These are phyloP conservation scores for Colletotrichum nymphaeae DNA, from an alignment of 2,329 filamentous ascomycete species.

Conservation along the genomic window DNA sequence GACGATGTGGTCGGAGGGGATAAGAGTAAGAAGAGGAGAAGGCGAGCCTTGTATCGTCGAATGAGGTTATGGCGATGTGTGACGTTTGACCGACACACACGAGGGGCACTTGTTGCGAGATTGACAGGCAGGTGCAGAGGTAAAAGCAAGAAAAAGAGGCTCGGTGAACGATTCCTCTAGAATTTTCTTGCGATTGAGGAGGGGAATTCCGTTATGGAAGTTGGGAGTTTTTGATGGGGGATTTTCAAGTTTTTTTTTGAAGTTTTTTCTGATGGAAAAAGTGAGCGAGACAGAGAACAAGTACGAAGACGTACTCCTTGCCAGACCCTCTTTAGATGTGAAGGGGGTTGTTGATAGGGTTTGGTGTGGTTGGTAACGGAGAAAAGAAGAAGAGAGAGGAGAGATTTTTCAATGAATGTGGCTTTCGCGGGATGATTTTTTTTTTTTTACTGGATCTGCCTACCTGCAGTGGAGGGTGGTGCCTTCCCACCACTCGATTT, in stretches of 20 bases:
- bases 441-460: conserved; percentile 35
- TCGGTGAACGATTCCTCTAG: conserved; percentile 14
- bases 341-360: conserved; percentile 58
- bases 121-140: conserved; percentile 35
- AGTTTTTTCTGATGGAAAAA: conserved; percentile 62
- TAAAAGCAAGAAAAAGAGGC: conserved; percentile 34
- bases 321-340: conserved; percentile 59
- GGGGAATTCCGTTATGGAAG: conserved; percentile 36
- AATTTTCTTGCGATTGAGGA: conserved; percentile 33
- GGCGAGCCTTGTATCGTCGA: conserved; percentile 28
- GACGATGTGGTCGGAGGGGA: conserved; percentile 9
- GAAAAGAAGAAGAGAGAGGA: conserved; percentile 49
- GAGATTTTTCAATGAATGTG: conserved; percentile 50
- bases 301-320: conserved; percentile 70
- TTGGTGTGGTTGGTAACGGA: conserved; percentile 59
- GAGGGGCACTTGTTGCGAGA: conserved; percentile 29
- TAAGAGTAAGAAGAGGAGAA: conserved; percentile 20
- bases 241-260: conserved; percentile 72
- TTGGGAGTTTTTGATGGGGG: conserved; percentile 48
- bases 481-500: conserved; percentile 20
- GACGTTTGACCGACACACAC: conserved; percentile 37
- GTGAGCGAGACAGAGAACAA: conserved; percentile 70
- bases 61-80: conserved; percentile 29
- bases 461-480: conserved; percentile 21
- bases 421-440: conserved; percentile 37